Percentiles rank a stretch among this genome's conserved stretches.
Conservation (phyloP, 139 green algal genomes). For the Eudorina sp. region DNA sequence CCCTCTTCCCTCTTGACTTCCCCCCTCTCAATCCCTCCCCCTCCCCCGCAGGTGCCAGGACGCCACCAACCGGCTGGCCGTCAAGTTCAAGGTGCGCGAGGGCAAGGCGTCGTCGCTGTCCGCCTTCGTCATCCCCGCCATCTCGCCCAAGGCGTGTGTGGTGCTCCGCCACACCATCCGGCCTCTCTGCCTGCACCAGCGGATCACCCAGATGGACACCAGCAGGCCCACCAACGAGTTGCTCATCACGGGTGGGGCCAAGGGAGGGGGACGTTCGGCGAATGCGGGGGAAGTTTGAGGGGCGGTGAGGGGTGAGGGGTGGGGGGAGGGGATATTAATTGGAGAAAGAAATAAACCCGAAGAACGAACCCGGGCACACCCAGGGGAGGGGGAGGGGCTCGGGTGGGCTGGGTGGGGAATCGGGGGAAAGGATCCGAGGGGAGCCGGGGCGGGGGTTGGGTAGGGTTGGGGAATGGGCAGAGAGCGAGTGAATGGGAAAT, state of each 20-base stretch:
- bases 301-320: neutral
- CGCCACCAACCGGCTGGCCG: conserved; percentile 65
- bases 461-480: neutral
- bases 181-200: conserved; percentile 78
- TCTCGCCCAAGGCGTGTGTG: conserved; percentile 66
- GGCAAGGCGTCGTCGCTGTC: conserved; percentile 48
- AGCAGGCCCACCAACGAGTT: conserved; percentile 67
- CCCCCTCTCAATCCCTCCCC: too few species aligned
- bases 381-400: too few species aligned
- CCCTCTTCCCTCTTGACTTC: too few species aligned
- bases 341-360: too few species aligned
- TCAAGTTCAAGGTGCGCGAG: conserved; percentile 74
- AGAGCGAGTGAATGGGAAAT: too few species aligned
- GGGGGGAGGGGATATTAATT: neutral
- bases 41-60: conserved; percentile 68
- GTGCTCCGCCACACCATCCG: conserved; percentile 66
- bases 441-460: too few species aligned
- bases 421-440: neutral
- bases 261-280: neutral
- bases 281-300: neutral
- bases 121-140: conserved; percentile 69
- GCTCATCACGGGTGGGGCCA: conserved; percentile 59
- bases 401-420: too few species aligned
- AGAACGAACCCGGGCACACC: too few species aligned
- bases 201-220: conserved; percentile 46